Evolutionary conservation across 1,284 basidiomycete species (phyloP), one percentile per base, ranked within the genome.

Genomic region (Sanghuangporus sanghuang): DNA sequence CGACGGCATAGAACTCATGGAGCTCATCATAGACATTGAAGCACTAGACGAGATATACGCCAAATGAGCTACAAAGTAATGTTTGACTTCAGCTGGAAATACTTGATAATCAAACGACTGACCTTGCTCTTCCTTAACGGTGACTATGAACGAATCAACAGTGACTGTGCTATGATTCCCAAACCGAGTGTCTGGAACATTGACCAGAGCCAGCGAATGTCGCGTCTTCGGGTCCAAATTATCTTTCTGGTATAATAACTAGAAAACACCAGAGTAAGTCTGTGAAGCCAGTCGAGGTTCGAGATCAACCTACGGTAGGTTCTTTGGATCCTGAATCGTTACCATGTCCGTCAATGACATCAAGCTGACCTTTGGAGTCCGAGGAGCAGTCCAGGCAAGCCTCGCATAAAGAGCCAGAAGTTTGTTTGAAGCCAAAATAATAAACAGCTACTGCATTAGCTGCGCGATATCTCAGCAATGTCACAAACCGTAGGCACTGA

Each of bases 361-460:
- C 55, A 35, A 61, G 27, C 3, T 57, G 52, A 16, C 46, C 18
- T 5, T 40, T 40, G 18, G 23, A 48, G 6, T 50, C 16, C 23
- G 61, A 32, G 39, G 18, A 23, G 52, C 64, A 65, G 40, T 65
- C 61, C 50, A 65, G 39, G 46, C 64, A 65, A 23, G 57, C 61
- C 23, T 50, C 64, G 48, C 59, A 65, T n/a, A 65, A 48, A 32
- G 55, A 55, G 2, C 64, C 64, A 32, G 59, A 55, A n/a, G 60
- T 8, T 50, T 62, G 64, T 44, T 62, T 36, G 16, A 55, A 62
- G 16, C 61, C 64, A 55, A 58, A 32, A 59, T 63, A 65, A 54
- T 65, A 63, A 46, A 65, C 7, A 46, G 61, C 64, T 52, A 65
- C 64, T 38, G 61, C 55, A 35, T 59, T 65, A 6, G 38, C 64